These are phyloP conservation scores for Urostyla sp. DNA, from an alignment of 73 alveolate genomes.

Conservation along the genomic window DNA sequence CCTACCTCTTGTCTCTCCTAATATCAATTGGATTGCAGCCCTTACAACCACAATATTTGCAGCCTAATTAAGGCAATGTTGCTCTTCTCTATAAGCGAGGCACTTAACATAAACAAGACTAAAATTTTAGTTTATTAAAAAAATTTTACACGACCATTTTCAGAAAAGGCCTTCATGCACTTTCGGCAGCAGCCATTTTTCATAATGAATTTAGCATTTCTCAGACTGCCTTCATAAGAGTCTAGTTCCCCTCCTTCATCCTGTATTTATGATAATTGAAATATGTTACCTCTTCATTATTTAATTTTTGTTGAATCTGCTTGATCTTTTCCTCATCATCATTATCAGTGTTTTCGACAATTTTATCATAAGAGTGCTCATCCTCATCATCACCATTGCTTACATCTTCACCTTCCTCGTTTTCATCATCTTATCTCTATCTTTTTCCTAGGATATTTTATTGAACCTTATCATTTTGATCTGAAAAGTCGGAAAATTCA, in stretches of 20 bases:
- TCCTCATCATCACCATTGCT: slow-evolving; percentile 15
- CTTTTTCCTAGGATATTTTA: not conserved
- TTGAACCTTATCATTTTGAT: not conserved
- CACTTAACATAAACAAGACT: slow-evolving; percentile 86
- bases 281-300: no score
- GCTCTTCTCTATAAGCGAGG: slow-evolving; percentile 85
- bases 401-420: slow-evolving; percentile 6
- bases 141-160: slow-evolving; percentile 66
- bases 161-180: slow-evolving; percentile 91
- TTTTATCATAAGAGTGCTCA: slow-evolving; percentile 3
- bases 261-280: slow-evolving; percentile 4
- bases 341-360: not conserved
- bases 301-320: slow-evolving; percentile 1
- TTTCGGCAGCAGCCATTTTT: slow-evolving; percentile 91
- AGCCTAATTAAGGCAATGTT: slow-evolving; percentile 76
- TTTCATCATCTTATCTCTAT: slow-evolving; percentile 27
- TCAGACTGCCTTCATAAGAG: slow-evolving; percentile 1
- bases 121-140: not conserved
- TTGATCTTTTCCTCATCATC: not conserved
- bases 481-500: slow-evolving; percentile 51
- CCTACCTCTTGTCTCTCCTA: slow-evolving; percentile 48
- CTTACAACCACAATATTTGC: slow-evolving; percentile 85
- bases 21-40: slow-evolving; percentile 74
- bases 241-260: slow-evolving; percentile 47
- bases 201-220: slow-evolving; percentile 69